phyloP scores from a whole-genome alignment of 306 rosid species.

The Albizia julibrissin region DNA sequence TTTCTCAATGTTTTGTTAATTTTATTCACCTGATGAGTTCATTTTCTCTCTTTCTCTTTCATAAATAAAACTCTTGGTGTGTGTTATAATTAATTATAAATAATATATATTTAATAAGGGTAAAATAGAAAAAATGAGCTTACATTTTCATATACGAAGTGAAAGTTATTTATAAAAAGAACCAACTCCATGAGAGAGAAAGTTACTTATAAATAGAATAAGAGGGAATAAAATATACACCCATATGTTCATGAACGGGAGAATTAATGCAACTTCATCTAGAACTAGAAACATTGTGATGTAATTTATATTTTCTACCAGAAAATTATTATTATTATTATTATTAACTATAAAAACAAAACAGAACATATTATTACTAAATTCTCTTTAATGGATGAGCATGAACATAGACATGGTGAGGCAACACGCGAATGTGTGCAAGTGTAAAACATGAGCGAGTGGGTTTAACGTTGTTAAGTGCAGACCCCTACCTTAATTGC shows the following conservation, averaged over 20 bases:
- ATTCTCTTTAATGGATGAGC: not conserved
- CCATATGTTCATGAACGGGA: not conserved
- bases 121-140: too few species aligned
- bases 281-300: not conserved
- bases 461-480: slow-evolving; percentile 14
- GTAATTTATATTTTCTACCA: not conserved
- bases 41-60: too few species aligned
- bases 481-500: slow-evolving; percentile 38
- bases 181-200: too few species aligned
- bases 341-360: not conserved
- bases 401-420: not conserved
- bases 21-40: too few species aligned
- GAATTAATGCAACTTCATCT: not conserved
- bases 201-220: too few species aligned
- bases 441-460: not conserved
- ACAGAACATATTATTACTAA: not conserved
- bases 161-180: too few species aligned
- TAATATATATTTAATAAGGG: too few species aligned
- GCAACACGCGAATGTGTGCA: not conserved
- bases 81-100: too few species aligned
- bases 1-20: too few species aligned
- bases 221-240: not conserved
- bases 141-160: too few species aligned
- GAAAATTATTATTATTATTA: not conserved
- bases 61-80: too few species aligned